These are phyloP conservation scores for Litsea cubeba DNA, from an alignment of 164 flowering plant species.

Conservation along the genomic window DNA sequence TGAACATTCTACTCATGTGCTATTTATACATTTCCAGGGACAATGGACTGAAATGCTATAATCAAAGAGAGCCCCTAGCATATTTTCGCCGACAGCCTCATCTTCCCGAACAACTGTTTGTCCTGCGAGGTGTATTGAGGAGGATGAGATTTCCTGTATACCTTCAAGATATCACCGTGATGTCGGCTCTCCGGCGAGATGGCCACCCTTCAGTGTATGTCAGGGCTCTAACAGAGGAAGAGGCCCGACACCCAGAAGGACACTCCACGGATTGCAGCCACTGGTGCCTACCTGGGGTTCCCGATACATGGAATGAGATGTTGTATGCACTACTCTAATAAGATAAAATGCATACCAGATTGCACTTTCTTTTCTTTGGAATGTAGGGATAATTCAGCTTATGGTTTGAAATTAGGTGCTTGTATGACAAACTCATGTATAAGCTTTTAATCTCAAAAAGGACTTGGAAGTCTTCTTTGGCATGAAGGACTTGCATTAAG, in stretches of 20 bases:
- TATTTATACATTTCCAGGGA: slow-evolving; percentile 28
- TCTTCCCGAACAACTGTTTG: slow-evolving; percentile 42
- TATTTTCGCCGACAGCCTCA: slow-evolving; percentile 37
- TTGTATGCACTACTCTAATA: slow-evolving; percentile 18
- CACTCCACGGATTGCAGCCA: slow-evolving; percentile 32
- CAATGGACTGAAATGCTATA: slow-evolving; percentile 78
- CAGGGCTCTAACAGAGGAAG: slow-evolving; percentile 25
- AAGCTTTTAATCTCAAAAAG: too few relatives aligned
- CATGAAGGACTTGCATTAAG: too few relatives aligned
- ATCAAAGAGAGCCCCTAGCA: slow-evolving; percentile 54
- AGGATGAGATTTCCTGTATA: slow-evolving; percentile 71
- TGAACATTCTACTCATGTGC: background rate
- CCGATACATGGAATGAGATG: slow-evolving; percentile 37
- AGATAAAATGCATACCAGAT: background rate
- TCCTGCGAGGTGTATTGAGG: slow-evolving; percentile 51
- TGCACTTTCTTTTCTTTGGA: background rate
- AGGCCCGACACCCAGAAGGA: slow-evolving; percentile 19
- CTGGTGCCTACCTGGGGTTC: slow-evolving; percentile 39
- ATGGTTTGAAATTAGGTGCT: background rate
- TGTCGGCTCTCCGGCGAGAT: slow-evolving; percentile 67
- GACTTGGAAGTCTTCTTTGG: too few relatives aligned
- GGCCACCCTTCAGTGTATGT: slow-evolving; percentile 81
- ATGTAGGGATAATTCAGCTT: background rate
- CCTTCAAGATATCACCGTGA: slow-evolving; percentile 61
- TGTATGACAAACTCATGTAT: background rate